Evolutionary conservation across 305 asterid species (phyloP).

Genomic region (Solanum hybrid): DNA sequence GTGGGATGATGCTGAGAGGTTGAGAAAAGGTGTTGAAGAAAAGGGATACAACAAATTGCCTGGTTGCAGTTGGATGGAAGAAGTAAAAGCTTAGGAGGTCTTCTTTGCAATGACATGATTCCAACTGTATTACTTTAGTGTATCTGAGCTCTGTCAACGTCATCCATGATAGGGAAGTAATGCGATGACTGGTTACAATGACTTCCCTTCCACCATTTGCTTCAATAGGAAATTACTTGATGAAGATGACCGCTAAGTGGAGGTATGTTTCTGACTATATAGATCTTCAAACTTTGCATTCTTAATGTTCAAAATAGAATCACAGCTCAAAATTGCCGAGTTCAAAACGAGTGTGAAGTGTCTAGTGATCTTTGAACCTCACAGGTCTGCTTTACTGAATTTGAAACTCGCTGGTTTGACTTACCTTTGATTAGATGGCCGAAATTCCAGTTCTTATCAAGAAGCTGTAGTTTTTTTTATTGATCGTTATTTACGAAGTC

Average conservation of each 20-base stretch:
- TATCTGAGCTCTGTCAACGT: not conserved
- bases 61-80: slow-evolving; percentile 60
- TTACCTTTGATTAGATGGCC: not conserved
- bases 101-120: not conserved
- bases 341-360: not conserved
- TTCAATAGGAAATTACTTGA: not conserved
- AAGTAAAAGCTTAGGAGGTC: not conserved
- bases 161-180: not conserved
- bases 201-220: not conserved
- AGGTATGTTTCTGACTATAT: not conserved
- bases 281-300: not conserved
- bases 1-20: slow-evolving; percentile 68
- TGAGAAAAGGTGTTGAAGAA: slow-evolving; percentile 43
- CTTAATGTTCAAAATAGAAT: not conserved
- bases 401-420: not conserved
- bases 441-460: not conserved
- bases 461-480: not conserved
- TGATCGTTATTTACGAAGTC: not conserved
- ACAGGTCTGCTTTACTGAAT: not conserved
- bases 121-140: not conserved
- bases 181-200: not conserved
- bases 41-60: slow-evolving; percentile 47
- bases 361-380: not conserved
- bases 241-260: not conserved
- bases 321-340: not conserved